Base-by-base conservation (phyloP, 140 eudicot genomes). In the Ambrosia hybrid region DNA sequence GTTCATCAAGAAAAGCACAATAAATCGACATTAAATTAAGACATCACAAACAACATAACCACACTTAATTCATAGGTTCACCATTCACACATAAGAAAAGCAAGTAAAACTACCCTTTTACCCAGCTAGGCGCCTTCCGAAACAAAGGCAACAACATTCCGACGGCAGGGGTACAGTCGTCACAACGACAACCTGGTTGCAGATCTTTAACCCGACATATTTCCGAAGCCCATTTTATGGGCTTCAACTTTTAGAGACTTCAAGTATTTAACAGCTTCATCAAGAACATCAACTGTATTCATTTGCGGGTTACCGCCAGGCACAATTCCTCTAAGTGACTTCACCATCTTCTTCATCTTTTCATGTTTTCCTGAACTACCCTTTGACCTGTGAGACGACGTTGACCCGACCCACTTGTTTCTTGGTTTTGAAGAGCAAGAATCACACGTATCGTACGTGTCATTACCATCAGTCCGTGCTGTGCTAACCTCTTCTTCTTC, bases 221-320 rank as follows among this genome's bases (percentile, higher is more conserved):
- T 77, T 21, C 80, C 88, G 56, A 75, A 72, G 63, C 97, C 96
- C 61, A 78, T 73, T 78, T 84, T 84, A 85, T 80, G 76, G 13
- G 82, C 96, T 62, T 91, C 92, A 0, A 85, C 89, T 84, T 89
- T 88, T 14, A 91, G 89, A 9, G 95, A 85, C 80, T 91, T 91
- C 12, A 91, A 92, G 75, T 88, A 86, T 60, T 86, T 77, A n/a
- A 91, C 97, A 73, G 96, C 96, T 82, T 91, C 97, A 80, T 91
- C 97, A 76, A 91, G 86, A 76, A 91, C 93, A 48, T 75, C 78
- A 16, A 77, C 87, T 1, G 86, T 78, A 74, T 84, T 87, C 96
- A 90, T 87, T 52, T 72, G 71, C 1, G 46, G 63, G 21, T 84
- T 78, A 15, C 90, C 90, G 63, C 78, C 88, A 11, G 96, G 97